A percentile compares a stretch with the other conserved stretches of the same genome.
Conservation (phyloP, 345 rosid species). For the Trapa incisa region DNA sequence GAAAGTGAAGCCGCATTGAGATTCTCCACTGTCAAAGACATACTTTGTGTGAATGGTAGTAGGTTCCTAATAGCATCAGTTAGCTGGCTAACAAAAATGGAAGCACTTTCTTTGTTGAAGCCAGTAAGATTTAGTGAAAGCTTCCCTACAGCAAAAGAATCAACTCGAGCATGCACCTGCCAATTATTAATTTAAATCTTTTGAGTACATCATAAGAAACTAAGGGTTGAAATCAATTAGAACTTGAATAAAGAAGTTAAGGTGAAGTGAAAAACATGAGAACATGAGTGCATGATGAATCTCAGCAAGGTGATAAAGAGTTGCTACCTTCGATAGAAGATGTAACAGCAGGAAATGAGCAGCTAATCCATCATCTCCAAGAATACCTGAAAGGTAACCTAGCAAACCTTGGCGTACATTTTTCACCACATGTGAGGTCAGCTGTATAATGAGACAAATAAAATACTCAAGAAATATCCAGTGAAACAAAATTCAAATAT, state of each 20-base stretch:
- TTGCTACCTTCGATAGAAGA: conserved; percentile 61
- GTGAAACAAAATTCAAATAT: background rate
- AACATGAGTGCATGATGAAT: background rate
- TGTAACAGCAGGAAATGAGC: conserved; percentile 64
- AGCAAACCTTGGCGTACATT: conserved; percentile 52
- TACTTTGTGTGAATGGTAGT: conserved; percentile 50
- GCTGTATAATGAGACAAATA: conserved; percentile 26
- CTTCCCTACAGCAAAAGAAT: conserved; percentile 77
- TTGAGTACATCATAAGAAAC: background rate
- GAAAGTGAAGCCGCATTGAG: conserved; percentile 58
- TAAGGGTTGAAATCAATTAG: background rate
- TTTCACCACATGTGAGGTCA: conserved; percentile 40
- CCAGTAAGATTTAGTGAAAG: conserved; percentile 62
- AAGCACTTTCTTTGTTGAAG: conserved; percentile 52
- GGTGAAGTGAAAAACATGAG: background rate
- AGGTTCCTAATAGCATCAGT: conserved; percentile 37
- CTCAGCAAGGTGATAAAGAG: background rate
- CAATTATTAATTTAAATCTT: conserved; percentile 1
- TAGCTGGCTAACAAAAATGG: conserved; percentile 48
- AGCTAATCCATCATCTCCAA: conserved; percentile 71
- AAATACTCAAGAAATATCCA: background rate
- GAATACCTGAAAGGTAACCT: conserved; percentile 52
- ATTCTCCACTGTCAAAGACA: conserved; percentile 56
- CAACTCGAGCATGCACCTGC: conserved; percentile 78
- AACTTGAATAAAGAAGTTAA: background rate